These are phyloP conservation scores for Penicillium simplicissimum DNA, from an alignment of 495 filamentous ascomycete genomes.

Conservation along the genomic window DNA sequence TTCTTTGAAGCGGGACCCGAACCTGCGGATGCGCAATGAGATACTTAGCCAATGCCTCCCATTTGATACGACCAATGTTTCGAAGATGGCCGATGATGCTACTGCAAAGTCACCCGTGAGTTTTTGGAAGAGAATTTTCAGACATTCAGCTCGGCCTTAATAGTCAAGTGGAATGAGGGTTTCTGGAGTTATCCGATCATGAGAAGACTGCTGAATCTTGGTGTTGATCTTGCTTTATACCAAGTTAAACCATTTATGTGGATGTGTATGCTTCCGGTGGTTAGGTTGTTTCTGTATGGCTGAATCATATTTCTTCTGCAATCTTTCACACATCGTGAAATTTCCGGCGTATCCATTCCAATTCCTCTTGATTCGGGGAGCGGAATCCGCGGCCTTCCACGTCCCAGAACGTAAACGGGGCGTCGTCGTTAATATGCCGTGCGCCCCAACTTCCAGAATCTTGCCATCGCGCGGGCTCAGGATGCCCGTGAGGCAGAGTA, in stretches of 20 bases:
- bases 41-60: no score
- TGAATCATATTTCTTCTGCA: no score
- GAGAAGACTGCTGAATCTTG: background rate
- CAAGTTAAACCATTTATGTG: no score
- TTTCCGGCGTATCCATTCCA: constrained; percentile 21
- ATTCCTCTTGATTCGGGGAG: constrained; percentile 15
- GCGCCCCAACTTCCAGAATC: constrained; percentile 18
- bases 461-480: constrained; percentile 16
- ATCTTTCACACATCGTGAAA: constrained; percentile 4
- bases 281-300: no score
- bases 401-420: constrained; percentile 22
- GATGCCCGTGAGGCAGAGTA: constrained; percentile 9
- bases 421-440: constrained; percentile 16
- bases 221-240: no score
- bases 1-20: constrained; percentile 11
- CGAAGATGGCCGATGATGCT: background rate
- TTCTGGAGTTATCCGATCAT: background rate
- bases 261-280: no score
- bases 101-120: constrained; percentile 1
- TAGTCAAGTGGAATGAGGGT: background rate
- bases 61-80: no score
- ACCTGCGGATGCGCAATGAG: no score
- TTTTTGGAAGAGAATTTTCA: constrained; percentile 2
- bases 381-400: constrained; percentile 11
- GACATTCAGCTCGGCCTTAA: background rate